Conservation (phyloP, 2,329 filamentous ascomycete genomes). For the Podosphaera aphanis region DNA sequence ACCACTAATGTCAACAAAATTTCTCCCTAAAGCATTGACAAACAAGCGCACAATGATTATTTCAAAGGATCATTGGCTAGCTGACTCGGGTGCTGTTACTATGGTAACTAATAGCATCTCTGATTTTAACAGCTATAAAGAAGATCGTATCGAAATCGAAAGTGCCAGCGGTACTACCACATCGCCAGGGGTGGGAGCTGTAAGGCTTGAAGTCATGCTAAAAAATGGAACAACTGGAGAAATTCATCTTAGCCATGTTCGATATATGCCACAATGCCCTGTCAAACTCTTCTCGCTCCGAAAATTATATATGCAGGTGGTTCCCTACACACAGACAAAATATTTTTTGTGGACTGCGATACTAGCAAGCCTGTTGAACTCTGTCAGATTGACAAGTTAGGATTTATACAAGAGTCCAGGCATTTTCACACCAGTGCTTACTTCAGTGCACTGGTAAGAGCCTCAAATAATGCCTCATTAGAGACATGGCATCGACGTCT, state of each 20-base stretch:
- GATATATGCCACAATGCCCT: background rate
- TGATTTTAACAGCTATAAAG: background rate
- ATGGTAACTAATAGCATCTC: background rate
- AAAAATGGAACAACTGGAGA: background rate
- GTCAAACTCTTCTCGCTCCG: background rate
- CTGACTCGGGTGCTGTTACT: conserved; percentile 1
- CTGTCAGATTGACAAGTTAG: background rate
- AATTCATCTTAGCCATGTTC: background rate
- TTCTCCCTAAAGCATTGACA: background rate
- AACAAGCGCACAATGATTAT: background rate
- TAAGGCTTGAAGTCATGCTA: background rate
- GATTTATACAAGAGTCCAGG: background rate
- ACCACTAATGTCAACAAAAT: background rate
- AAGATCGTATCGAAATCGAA: background rate
- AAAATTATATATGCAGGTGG: background rate
- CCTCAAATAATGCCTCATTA: background rate
- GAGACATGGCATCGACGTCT: background rate
- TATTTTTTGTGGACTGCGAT: background rate
- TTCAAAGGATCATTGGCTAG: background rate
- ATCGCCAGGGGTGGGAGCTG: background rate
- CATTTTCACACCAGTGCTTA: background rate
- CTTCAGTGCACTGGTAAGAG: background rate
- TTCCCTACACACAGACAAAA: conserved; percentile 1
- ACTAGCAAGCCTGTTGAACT: background rate
- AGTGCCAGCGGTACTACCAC: background rate